Conservation (phyloP, 441 rosid genomes). For the Gossypium schwendimanii region DNA sequence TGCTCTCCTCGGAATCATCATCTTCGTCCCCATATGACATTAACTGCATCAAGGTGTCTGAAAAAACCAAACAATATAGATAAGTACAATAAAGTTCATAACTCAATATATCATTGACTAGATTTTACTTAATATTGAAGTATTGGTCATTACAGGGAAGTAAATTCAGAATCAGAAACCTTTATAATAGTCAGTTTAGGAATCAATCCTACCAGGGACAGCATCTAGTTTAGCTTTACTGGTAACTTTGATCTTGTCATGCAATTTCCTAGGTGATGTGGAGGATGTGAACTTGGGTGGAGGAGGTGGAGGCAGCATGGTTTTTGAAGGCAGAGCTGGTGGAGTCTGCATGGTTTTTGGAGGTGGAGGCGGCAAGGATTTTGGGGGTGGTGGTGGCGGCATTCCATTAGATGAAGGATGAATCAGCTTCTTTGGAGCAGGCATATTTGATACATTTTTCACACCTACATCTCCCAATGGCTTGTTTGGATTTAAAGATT, state of each 20-base stretch:
- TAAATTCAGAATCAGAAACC: not conserved
- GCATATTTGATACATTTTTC: slow-evolving; percentile 37
- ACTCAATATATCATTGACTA: not conserved
- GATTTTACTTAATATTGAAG: not conserved
- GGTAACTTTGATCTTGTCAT: slow-evolving; percentile 19
- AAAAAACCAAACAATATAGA: slow-evolving; percentile 15
- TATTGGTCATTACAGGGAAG: not conserved
- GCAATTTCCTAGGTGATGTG: slow-evolving; percentile 18
- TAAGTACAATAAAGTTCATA: not conserved
- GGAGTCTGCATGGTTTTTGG: slow-evolving; percentile 12
- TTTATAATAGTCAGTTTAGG: not conserved
- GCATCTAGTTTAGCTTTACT: slow-evolving; percentile 29
- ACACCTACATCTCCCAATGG: slow-evolving; percentile 17
- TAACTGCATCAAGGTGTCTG: slow-evolving; percentile 83
- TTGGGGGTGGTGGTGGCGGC: slow-evolving; percentile 30
- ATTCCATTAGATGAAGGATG: slow-evolving; percentile 32
- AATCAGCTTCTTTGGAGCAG: slow-evolving; percentile 42
- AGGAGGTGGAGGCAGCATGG: slow-evolving; percentile 25
- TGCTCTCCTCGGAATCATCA: slow-evolving; percentile 51
- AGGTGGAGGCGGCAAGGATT: slow-evolving; percentile 23
- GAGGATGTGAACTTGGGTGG: slow-evolving; percentile 43
- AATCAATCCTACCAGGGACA: slow-evolving; percentile 43
- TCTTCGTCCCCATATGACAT: slow-evolving; percentile 92
- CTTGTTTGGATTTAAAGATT: slow-evolving; percentile 27
- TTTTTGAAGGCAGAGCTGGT: slow-evolving; percentile 21